Evolutionary conservation across 1,284 basidiomycete species (phyloP), one percentile per base, ranked within the genome.

Genomic region (Malassezia nana): DNA sequence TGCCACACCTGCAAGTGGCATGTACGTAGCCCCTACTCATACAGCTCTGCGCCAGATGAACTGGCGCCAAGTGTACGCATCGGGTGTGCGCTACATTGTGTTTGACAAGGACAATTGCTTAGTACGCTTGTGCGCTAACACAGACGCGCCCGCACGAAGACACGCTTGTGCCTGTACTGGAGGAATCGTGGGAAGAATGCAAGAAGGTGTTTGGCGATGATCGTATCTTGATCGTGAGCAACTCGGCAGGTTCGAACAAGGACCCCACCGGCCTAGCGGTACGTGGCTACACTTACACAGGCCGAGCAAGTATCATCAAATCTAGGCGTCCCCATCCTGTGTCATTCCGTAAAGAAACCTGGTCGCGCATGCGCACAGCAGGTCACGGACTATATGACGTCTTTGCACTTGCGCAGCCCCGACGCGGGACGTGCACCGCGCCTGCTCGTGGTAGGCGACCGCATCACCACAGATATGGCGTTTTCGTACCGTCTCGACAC

Each of bases 81-180:
- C 83, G 15, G 90, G 91, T 1, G 90, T 89, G 66, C 82, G 84
- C 42, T 89, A 85, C 29, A 85, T 86, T 10, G 84, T 98, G 0
- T 85, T 95, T 63, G 92, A 96, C 81, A 96, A 95, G 77, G 92
- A 98, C 74, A 96, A 98, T 65, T 96, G 92, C 70, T 75, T 96
- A 63, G 89, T 88, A 65, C 31, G 83, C 76, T 18, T 16, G 7
- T 3, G 20, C 20, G 22, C 33, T 38, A 10, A 24, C 6, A 7
- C 29, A 73, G 68, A 75, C 75, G 4, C 58, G 58, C 26, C 75
- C 76, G 0, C 54, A 67, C 42, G 54, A 59, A 13, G 72, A 75
- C 51, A 38, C 51, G 5, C 64, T 74, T 12, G 54, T 46, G 9
- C 43, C 44, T 3, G 44, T 40, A 9, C 33, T 63, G 12, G 62